Conservation (phyloP, 768 basidiomycete genomes). For the Pleurotus tuber-regium region DNA sequence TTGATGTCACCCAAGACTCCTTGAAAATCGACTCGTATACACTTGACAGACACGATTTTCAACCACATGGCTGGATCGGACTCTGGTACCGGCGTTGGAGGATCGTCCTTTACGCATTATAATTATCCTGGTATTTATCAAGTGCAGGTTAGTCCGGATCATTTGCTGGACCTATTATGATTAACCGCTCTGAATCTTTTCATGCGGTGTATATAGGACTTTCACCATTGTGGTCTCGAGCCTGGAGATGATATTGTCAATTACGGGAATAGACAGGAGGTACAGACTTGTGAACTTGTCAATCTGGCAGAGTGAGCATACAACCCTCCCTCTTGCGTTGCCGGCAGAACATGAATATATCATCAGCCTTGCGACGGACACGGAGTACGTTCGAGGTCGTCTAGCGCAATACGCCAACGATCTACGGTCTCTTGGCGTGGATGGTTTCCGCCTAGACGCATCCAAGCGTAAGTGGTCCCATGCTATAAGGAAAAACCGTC, state of each 20-base stretch:
- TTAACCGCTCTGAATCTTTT: background rate
- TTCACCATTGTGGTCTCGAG: conserved; percentile 63
- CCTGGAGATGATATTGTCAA: conserved; percentile 52
- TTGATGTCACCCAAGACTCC: background rate
- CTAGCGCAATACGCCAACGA: conserved; percentile 61
- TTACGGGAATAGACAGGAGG: conserved; percentile 50
- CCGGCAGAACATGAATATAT: background rate
- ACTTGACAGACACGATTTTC: conserved; percentile 55
- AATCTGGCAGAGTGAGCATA: conserved; percentile 49
- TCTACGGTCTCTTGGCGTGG: conserved; percentile 56
- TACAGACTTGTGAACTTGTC: conserved; percentile 54
- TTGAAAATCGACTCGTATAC: background rate
- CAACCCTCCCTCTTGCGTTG: conserved; percentile 6
- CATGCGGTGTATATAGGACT: conserved; percentile 33
- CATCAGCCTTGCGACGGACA: conserved; percentile 57
- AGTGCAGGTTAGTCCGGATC: conserved; percentile 38
- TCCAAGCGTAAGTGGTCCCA: conserved; percentile 49
- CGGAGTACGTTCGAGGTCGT: conserved; percentile 51
- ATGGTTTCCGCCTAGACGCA: conserved; percentile 63
- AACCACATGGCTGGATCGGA: conserved; percentile 63
- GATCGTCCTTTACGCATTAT: conserved; percentile 53
- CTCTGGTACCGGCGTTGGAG: conserved; percentile 48
- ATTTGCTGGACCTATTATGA: no score
- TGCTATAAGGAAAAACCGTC: background rate
- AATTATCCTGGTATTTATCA: conserved; percentile 49